These are phyloP conservation scores for Pneumocystis murina DNA, from an alignment of 1,139 yeast species.

Conservation along the genomic window DNA sequence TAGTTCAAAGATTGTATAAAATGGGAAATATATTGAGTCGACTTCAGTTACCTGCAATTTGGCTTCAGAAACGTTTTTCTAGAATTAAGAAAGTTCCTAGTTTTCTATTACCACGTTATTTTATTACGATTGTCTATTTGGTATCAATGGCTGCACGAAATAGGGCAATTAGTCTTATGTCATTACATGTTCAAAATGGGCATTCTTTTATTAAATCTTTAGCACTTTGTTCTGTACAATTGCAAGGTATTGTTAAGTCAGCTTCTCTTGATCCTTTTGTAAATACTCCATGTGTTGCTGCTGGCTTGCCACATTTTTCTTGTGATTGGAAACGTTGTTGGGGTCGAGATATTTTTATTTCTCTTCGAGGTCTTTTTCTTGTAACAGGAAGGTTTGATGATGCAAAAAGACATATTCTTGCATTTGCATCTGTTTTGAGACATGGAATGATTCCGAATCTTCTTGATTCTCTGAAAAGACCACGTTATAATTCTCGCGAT, in stretches of 20 bases:
- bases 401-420: conserved; percentile 67
- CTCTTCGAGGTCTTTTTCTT: conserved; percentile 65
- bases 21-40: conserved; percentile 33
- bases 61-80: conserved; percentile 58
- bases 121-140: conserved; percentile 62
- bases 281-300: conserved; percentile 64
- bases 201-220: conserved; percentile 66
- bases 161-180: conserved; percentile 46
- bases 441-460: conserved; percentile 92
- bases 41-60: conserved; percentile 37
- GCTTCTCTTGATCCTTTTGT: conserved; percentile 61
- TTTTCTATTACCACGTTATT: conserved; percentile 72
- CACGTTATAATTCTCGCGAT: conserved; percentile 90
- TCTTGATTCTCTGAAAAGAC: conserved; percentile 82
- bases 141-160: conserved; percentile 70
- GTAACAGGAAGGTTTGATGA: conserved; percentile 66
- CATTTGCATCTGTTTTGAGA: conserved; percentile 80
- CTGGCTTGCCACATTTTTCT: conserved; percentile 91
- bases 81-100: conserved; percentile 55
- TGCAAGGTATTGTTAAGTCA: conserved; percentile 61
- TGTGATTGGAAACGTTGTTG: conserved; percentile 88
- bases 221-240: conserved; percentile 72
- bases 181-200: conserved; percentile 39
- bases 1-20: conserved; percentile 45
- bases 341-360: conserved; percentile 93